These are phyloP conservation scores for Geotrichum candidum DNA, from an alignment of 1,139 yeast species.

Conservation along the genomic window DNA sequence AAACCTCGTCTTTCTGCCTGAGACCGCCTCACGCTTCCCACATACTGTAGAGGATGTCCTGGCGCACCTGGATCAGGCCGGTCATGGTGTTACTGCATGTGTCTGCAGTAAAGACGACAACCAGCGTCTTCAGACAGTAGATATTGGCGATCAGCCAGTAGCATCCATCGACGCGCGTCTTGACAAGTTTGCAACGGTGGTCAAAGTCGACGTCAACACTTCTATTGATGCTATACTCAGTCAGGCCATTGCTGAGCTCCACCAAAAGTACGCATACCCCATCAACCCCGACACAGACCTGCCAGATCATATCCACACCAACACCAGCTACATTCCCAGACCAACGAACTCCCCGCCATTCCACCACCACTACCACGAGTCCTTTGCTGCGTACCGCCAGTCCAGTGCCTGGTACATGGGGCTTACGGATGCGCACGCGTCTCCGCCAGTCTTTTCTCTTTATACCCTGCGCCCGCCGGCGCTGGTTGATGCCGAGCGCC, in stretches of 20 bases:
- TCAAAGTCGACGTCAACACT: background rate
- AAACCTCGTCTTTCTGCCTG: background rate
- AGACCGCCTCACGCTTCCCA: background rate
- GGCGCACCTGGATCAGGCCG: background rate
- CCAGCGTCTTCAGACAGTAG: background rate
- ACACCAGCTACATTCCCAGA: background rate
- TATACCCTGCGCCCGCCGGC: background rate
- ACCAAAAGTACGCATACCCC: background rate
- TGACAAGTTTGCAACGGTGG: background rate
- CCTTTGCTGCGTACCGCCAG: background rate
- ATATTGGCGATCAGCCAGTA: background rate
- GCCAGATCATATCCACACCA: background rate
- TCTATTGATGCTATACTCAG: background rate
- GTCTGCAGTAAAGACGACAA: background rate
- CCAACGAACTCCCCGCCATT: background rate
- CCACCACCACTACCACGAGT: background rate
- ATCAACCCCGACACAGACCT: background rate
- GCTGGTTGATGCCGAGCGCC: background rate
- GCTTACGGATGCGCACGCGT: background rate
- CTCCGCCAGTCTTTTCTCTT: background rate
- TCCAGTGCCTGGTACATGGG: background rate
- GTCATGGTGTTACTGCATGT: background rate
- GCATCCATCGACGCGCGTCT: background rate
- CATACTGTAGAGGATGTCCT: background rate
- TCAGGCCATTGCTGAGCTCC: background rate